Conservation (phyloP, 306 rosid species). For the Medicago arabica region DNA sequence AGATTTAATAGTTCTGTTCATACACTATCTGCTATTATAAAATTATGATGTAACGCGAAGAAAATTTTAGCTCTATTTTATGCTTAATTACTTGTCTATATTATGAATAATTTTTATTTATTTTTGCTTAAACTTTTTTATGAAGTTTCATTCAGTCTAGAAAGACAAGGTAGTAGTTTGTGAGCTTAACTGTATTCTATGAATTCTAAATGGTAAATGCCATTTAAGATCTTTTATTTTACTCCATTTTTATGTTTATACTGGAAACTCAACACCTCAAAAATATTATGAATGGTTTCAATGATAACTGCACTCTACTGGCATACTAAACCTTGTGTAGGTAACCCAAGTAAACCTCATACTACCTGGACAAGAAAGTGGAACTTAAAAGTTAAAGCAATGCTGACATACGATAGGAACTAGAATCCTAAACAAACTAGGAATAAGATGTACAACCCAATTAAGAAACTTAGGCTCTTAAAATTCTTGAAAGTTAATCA, state of each 20-base stretch:
- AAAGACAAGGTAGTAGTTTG: conserved; percentile 10
- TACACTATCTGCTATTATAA: conserved; percentile 24
- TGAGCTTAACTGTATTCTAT: conserved; percentile 8
- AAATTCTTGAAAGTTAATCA: not conserved
- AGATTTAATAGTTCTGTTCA: conserved; percentile 21
- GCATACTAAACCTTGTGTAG: conserved; percentile 19
- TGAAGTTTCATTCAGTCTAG: not conserved
- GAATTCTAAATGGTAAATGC: conserved; percentile 17
- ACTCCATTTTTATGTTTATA: conserved; percentile 3
- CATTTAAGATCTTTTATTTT: conserved; percentile 4
- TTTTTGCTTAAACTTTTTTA: not conserved
- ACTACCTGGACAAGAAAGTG: conserved; percentile 15
- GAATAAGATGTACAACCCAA: not conserved
- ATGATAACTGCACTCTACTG: conserved; percentile 5
- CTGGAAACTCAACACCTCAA: conserved; percentile 5
- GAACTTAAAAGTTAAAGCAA: conserved; percentile 14
- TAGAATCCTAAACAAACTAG: conserved; percentile 18
- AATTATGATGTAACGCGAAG: conserved; percentile 15
- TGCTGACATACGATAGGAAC: conserved; percentile 10
- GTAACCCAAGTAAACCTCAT: conserved; percentile 9
- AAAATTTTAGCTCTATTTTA: conserved; percentile 1
- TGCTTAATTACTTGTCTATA: conserved; percentile 4
- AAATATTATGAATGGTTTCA: not conserved
- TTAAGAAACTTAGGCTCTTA: not conserved
- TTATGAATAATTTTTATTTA: not conserved